Conservation (phyloP, 169 alveolate genomes). For the Plasmodium inui region DNA sequence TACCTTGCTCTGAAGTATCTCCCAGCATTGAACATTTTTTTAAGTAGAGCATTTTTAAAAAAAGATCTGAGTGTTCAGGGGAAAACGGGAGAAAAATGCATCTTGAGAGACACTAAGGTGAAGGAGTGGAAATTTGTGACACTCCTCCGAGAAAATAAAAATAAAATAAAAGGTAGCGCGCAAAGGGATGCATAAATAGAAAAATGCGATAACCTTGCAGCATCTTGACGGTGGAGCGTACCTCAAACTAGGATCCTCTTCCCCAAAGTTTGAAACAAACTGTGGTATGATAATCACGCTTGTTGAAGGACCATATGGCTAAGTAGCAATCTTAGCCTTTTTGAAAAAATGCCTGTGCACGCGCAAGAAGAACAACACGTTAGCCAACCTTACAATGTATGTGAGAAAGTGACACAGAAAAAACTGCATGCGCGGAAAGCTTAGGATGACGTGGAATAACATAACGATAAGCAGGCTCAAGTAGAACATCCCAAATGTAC, state of each 20-base stretch:
- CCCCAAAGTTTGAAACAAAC: neutral
- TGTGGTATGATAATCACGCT: neutral
- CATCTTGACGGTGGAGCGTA: neutral
- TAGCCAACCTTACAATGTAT: neutral
- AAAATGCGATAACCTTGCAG: neutral
- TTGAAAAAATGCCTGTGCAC: neutral
- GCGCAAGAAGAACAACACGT: neutral
- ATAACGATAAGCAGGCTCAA: neutral
- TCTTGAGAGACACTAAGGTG: neutral
- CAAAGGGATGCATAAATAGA: neutral
- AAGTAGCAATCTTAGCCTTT: neutral
- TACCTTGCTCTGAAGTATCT: conserved; percentile 15
- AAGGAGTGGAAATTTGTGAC: neutral
- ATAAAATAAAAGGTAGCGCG: neutral
- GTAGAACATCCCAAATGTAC: neutral
- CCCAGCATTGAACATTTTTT: conserved; percentile 18
- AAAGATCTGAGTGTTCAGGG: neutral
- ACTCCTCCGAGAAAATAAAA: neutral
- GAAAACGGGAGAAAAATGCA: neutral
- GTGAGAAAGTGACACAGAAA: neutral
- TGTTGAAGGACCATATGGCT: neutral
- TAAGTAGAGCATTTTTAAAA: neutral
- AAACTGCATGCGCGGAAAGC: neutral
- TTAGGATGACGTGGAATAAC: neutral
- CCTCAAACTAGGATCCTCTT: neutral